Base-by-base conservation (phyloP, 306 rosid genomes). In the Rosa chinensis region DNA sequence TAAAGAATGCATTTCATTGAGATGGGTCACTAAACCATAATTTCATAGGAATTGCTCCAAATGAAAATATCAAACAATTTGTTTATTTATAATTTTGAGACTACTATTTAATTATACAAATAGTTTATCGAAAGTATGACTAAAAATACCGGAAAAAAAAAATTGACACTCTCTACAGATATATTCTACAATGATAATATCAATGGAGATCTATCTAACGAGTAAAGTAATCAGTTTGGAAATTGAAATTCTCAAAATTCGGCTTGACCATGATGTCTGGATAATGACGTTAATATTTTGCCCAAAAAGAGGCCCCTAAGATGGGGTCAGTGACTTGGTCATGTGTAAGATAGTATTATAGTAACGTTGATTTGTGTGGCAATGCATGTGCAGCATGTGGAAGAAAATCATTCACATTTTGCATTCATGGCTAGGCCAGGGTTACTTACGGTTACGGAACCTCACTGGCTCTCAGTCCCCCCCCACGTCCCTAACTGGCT, bases 321-420 rank as follows among this genome's bases (percentile, higher is more conserved):
- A 12, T 5, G 13, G 42, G 43, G 8, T 28, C 20, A 61, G 66
- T 61, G 66, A 61, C 67, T 11, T 12, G 0, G 67, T 28, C 67
- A 62, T 62, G 17, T 9, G 13, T 0, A 1, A 25, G 2, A 25
- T 25, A 9, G 53, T 12, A 48, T 32, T 16, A 16, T 13, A 50
- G 0, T 10, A 28, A 32, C 69, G 4, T 63, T 63, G 69, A 63
- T 63, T 13, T 14, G 43, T 13, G 69, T 14, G 43, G 17, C 69
- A 63, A 63, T 63, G 68, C 68, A 63, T 32, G 68, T 28, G 68
- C 18, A 13, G 68, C 68, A 63, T 32, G 68, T 28, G 68, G 39
- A 13, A 4, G 66, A 59, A 0, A 4, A 62, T 62, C 18, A 28
- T 25, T 62, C 20, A 28, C 5, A 16, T 18, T 53, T 6, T 44